Base-by-base conservation (phyloP, 2,329 filamentous ascomycete species). In the Colletotrichum spaethianum region DNA sequence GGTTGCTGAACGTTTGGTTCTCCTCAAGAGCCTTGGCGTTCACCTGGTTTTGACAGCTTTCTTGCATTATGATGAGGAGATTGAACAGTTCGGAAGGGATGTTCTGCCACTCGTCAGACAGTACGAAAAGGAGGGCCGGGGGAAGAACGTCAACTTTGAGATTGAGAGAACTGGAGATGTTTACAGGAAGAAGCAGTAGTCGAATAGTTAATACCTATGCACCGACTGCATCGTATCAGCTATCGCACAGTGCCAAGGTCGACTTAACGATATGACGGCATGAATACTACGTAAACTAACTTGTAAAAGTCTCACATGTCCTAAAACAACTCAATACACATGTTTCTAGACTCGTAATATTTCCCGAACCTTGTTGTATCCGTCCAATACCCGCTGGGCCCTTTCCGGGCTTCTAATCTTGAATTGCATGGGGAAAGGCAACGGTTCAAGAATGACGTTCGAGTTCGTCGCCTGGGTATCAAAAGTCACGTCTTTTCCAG, bases 371-470 rank as follows among this genome's bases (percentile, higher is more conserved):
- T 78, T 78, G 16, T 77, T 78, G 61, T 83, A 86, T 20, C 77
- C 78, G 16, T 80, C 77, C 46, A 86, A 74, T 9, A 88, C 81
- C 42, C 76, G 74, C 52, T 76, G 74, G 1, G 81, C 81, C 60
- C 82, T 81, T 73, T 82, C 79, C n/a, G 79, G 75, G 59, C 80
- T 85, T 48, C 86, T 78, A 1, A 83, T 80, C 73, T 78, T 79
- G 74, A 88, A 82, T 48, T 83, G 81, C 77, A 87, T 83, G 50
- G 84, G 81, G 76, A 85, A 89, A 4, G 82, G 82, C 64, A 79
- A 72, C 9, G 86, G 86, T 79, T 89, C 87, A 14, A 88, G 79
- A 72, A 89, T 89, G 69, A 88, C 86, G 74, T 87, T 86, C 63
- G 83, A 83, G 77, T 88, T 87, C 33, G 85, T 87, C 9, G 85